Conservation (phyloP, 2,329 filamentous ascomycete species). For the Ceratocystis huliohia region DNA sequence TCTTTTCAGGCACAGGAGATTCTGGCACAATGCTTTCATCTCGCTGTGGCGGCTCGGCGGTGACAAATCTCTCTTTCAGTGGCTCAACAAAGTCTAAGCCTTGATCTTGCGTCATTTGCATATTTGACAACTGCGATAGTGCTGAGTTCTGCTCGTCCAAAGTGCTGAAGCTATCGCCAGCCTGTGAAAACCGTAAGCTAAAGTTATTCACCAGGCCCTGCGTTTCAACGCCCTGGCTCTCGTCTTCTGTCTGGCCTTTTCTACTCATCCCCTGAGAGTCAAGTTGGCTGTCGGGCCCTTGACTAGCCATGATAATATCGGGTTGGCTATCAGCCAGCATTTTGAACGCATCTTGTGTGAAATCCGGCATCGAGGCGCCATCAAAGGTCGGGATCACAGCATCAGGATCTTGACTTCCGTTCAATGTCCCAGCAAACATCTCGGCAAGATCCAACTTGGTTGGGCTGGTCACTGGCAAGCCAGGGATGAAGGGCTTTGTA, state of each 20-base stretch:
- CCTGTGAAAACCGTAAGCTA: constrained; percentile 39
- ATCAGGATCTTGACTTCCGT: constrained; percentile 40
- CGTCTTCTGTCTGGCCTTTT: constrained; percentile 24
- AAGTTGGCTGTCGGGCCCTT: constrained; percentile 30
- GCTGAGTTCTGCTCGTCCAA: background rate
- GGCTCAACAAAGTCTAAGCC: constrained; percentile 66
- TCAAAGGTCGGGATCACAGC: constrained; percentile 25
- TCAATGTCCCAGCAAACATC: constrained; percentile 84
- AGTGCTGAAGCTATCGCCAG: constrained; percentile 54
- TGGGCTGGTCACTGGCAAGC: constrained; percentile 46
- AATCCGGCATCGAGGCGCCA: constrained; percentile 17
- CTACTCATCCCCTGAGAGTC: constrained; percentile 24
- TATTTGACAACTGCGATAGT: constrained; percentile 15
- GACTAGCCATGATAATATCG: constrained; percentile 38
- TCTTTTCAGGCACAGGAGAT: constrained; percentile 44
- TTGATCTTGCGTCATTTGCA: constrained; percentile 55
- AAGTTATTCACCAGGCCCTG: constrained; percentile 16
- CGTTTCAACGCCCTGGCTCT: constrained; percentile 27
- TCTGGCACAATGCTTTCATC: constrained; percentile 37
- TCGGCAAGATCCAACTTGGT: constrained; percentile 69
- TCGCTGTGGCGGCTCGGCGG: constrained; percentile 31
- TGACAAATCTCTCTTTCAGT: constrained; percentile 51
- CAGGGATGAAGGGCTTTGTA: constrained; percentile 57
- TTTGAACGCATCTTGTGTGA: constrained; percentile 22
- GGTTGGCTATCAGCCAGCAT: constrained; percentile 28